phyloP scores from a whole-genome alignment of 331 rosid species.

The Acacia concinna region DNA sequence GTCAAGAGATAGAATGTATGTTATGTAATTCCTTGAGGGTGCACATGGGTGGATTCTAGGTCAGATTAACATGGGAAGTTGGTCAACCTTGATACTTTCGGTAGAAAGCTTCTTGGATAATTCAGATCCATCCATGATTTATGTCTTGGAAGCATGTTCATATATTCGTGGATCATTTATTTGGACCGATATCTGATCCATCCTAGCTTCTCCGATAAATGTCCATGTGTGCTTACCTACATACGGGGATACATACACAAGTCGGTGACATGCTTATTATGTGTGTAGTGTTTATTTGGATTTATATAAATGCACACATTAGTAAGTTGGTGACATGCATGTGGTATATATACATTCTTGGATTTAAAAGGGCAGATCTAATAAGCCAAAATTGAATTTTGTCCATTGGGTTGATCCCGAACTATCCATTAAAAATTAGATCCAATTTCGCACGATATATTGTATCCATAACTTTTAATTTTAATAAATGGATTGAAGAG shows the following conservation, averaged over 20 bases:
- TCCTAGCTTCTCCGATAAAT: background rate
- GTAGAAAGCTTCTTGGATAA: background rate
- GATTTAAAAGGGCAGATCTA: too few species aligned
- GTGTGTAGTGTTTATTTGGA: too few species aligned
- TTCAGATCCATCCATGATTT: background rate
- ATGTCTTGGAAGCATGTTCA: background rate
- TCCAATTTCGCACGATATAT: background rate
- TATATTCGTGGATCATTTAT: background rate
- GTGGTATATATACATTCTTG: too few species aligned
- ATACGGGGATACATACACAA: too few species aligned
- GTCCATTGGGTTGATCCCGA: background rate
- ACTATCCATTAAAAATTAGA: background rate
- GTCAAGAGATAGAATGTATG: background rate
- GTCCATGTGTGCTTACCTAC: too few species aligned
- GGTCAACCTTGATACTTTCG: background rate
- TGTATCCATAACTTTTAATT: background rate
- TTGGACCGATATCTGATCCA: background rate
- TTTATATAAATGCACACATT: too few species aligned
- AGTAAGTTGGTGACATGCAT: too few species aligned
- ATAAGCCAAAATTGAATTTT: background rate
- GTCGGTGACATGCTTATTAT: too few species aligned
- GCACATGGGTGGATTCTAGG: too few species aligned
- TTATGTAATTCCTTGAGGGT: too few species aligned
- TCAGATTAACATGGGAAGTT: too few species aligned
- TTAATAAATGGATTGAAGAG: background rate